Evolutionary conservation across 495 filamentous ascomycete species (phyloP), one percentile per base, ranked within the genome.

Genomic region (Neurospora intermedia): DNA sequence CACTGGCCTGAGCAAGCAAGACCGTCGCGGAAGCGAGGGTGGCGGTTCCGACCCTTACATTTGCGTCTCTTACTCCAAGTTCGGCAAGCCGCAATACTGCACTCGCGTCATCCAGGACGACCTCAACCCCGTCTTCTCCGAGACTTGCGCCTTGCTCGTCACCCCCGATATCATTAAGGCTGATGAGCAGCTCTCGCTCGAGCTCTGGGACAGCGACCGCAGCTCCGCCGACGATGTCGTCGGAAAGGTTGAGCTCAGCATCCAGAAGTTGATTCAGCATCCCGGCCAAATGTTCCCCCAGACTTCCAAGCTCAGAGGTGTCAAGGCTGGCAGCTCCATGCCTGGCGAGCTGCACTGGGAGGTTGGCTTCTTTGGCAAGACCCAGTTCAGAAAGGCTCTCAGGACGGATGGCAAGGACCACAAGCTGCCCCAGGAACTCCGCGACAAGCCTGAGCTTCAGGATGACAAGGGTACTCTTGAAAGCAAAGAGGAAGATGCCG

Each of bases 31-130:
- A 9, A 92, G 88, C 75, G 83, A 91, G n/a, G 89, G 91, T 70
- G 94, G 94, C n/a, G 94, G 94, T 41, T 96, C 93, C 72, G 95
- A 98, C 80, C 93, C 95, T 0, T 98, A 97, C 79, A 94, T 98
- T 79, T 91, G 88, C 23, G 83, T 90, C 27, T 83, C 84, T 62
- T 90, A 87, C 76, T 86, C 83, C 70, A 97, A 98, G 81, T 98
- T 97, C 74, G 93, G 94, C 69, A 98, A 98, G 84, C 95, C 94
- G 13, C 97, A 97, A 92, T 98, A 97, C 79, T 97, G 94, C 80
- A 97, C 95, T 13, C 89, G 95, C 40, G 94, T 98, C 40, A 97
- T 98, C 72, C 91, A 93, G 16, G 94, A 98, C 79, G 93, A 97
- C 75, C 85, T 98, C 48, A 97, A 98, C 77, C 95, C 95, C 0